These are phyloP conservation scores for Dioscorea dumetorum DNA, from an alignment of 106 monocot genomes.

Conservation along the genomic window DNA sequence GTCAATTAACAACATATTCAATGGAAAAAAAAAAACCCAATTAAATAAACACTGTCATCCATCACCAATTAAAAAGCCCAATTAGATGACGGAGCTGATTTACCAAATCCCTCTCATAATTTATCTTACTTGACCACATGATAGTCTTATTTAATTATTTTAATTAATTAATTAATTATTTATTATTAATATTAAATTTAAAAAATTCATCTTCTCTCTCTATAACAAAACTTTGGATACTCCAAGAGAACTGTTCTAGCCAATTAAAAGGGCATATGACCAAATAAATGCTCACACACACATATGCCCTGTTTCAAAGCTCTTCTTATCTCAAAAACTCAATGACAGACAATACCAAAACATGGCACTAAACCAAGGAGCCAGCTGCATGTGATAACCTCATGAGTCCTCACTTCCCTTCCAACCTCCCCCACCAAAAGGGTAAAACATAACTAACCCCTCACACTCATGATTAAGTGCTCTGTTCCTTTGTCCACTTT, in stretches of 20 bases:
- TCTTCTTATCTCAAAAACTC: background rate
- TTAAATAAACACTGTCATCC: no score
- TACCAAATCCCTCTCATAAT: no score
- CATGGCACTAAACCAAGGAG: background rate
- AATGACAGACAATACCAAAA: background rate
- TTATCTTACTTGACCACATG: no score
- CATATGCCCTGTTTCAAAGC: background rate
- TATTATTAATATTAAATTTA: background rate
- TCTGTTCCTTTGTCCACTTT: background rate
- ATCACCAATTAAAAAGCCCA: no score
- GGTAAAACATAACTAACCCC: background rate
- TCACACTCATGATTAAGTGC: background rate
- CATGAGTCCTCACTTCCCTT: background rate
- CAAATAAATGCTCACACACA: no score
- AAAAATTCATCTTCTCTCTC: background rate
- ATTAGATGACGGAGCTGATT: no score
- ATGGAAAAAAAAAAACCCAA: no score
- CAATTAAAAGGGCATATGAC: no score
- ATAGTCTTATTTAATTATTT: no score
- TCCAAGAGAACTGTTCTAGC: background rate
- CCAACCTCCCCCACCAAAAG: background rate
- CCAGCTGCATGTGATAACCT: slow-evolving; percentile 1
- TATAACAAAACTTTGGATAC: background rate
- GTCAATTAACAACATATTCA: no score
- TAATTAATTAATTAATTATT: background rate